Evolutionary conservation across 2,329 filamentous ascomycete genomes (phyloP), one percentile per base, ranked within the genome.

Genomic region (Sordariomycetes sp.): DNA sequence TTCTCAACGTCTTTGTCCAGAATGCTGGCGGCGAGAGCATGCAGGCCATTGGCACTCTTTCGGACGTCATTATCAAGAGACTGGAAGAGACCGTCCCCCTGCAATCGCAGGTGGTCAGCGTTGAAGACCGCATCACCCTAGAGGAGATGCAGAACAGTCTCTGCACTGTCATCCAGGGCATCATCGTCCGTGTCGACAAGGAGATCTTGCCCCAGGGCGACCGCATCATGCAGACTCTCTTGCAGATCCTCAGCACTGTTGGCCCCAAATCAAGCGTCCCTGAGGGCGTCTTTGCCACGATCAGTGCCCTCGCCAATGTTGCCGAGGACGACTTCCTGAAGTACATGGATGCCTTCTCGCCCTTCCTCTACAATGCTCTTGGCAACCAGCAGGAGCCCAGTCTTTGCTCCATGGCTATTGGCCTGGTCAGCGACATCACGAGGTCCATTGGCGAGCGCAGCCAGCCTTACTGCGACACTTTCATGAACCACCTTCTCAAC

Each of bases 111-210:
- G 86, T 96, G 39, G 88, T 96, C 46, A 95, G 88, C 53, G 85
- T 95, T 19, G 92, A 98, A 60, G 92, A 98, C 62, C 90, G 82
- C 59, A 86, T 96, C 45, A 93, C 85, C 5, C 72, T 98, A 4
- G 88, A 96, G 56, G 92, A 98, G 61, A 94, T 98, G 75, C 92
- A 96, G 66, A 95, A 88, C 33, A 95, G 88, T 58, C 71, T 98
- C 51, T 82, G 81, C 57, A 93, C 86, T 35, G 92, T 96, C 26
- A 70, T 96, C 32, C 79, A 95, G 62, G 81, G 86, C 32, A 94
- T 96, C 53, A 81, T 96, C 41, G 81, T 86, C 58, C 82, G 92
- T 38, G 71, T 98, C 18, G 92, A 96, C 61, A 81, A 81, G 55
- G 90, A 96, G 55, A 85, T 98, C 46, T 75, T 79, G 42, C 87